phyloP scores from a whole-genome alignment of 2,329 filamentous ascomycete genomes.

The Pseudohalonectria lignicola region DNA sequence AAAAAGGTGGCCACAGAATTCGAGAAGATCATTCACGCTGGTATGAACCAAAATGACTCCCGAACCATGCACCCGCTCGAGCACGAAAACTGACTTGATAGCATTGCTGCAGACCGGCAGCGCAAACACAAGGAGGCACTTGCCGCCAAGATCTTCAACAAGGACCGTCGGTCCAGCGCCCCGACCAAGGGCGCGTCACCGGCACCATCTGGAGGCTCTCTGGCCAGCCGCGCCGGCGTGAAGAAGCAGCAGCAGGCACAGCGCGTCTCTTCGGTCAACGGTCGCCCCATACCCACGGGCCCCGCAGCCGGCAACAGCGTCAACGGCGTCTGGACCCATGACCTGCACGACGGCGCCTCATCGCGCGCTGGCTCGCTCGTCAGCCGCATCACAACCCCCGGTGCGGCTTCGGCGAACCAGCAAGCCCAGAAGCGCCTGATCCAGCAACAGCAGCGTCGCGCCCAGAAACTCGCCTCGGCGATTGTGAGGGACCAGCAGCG shows the following conservation, averaged over 20 bases:
- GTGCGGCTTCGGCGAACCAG: constrained; percentile 8
- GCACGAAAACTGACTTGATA: not conserved
- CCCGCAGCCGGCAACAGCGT: constrained; percentile 42
- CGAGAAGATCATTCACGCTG: constrained; percentile 43
- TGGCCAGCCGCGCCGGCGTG: constrained; percentile 63
- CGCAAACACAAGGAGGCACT: constrained; percentile 61
- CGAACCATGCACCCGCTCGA: no score
- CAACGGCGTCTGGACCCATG: constrained; percentile 61
- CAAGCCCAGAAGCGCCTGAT: constrained; percentile 7
- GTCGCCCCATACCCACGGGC: constrained; percentile 21
- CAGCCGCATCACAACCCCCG: constrained; percentile 31
- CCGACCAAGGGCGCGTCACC: constrained; percentile 22
- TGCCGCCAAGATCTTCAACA: constrained; percentile 61
- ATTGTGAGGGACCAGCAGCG: constrained; percentile 27
- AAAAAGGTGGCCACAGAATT: constrained; percentile 33
- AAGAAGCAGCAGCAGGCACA: constrained; percentile 52
- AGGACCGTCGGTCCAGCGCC: constrained; percentile 45
- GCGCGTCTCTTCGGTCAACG: constrained; percentile 16
- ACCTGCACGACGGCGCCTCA: constrained; percentile 44
- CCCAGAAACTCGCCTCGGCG: constrained; percentile 32
- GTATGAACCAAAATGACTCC: constrained; percentile 22
- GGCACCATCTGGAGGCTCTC: constrained; percentile 30
- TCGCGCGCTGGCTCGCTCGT: constrained; percentile 32
- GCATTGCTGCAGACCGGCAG: constrained; percentile 39
- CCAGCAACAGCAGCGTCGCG: constrained; percentile 20